Base-by-base conservation (phyloP, 2,329 filamentous ascomycete genomes). In the Blastomyces parvus region DNA sequence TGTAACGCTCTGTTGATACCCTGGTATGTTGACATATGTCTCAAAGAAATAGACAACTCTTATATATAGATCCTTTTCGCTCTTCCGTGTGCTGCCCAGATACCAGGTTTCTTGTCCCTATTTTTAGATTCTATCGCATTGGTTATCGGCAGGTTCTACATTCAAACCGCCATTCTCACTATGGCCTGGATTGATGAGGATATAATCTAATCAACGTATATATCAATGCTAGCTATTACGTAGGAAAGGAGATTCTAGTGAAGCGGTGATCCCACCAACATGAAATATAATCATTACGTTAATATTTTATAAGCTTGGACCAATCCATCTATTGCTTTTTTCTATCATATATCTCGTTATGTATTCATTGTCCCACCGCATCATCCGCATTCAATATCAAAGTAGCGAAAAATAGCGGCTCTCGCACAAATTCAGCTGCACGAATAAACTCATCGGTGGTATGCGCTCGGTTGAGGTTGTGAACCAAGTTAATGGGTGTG, bases 31-130 rank as follows among this genome's bases (percentile, higher is more conserved):
- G n/a, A 22, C 40, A 14, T 57, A 7, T 22, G 55, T 57, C 22
- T 57, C 11, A 57, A 8, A 25, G 40, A 6, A 40, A 40, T 22
- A 22, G n/a, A 36, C 4, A 60, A 30, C 91, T 89, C 38, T 79
- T 77, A 3, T 0, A 36, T 33, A 55, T 33, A 55, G 52, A 36
- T 22, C 48, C 22, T n/a, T 36, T 30, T 33, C 27, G 2, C 30
- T 33, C 7, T 6, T 55, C 13, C 19, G 22, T 36, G 19, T 11
- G 30, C 27, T 55, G 30, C 19, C 33, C 4, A 22, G 30, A 6
- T 19, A 7, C 14, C 13, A 27, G 5, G n/a, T 55, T 33, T 19
- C 0, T 5, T 30, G 5, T 33, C 8, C n/a, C 19, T 30, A 5
- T 14, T 50, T 6, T 50, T 14, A 27, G 3, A 48, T 9, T 38